phyloP scores from a whole-genome alignment of 2,329 filamentous ascomycete species.

The Sporothrix protearum region DNA sequence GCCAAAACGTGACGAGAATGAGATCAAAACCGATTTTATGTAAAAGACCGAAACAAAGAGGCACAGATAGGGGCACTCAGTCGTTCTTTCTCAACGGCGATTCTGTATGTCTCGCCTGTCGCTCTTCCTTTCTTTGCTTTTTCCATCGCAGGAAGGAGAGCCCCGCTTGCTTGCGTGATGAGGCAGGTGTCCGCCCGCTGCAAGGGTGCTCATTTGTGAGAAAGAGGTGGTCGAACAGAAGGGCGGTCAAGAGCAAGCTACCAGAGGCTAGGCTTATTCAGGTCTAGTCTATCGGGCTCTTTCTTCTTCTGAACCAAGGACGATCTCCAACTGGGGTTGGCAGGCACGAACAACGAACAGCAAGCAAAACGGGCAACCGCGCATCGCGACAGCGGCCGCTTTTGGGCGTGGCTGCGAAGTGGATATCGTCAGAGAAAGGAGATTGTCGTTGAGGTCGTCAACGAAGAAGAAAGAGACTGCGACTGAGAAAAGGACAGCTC shows the following conservation, averaged over 20 bases:
- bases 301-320: slow-evolving; percentile 19
- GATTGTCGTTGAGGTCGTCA: neutral
- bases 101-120: slow-evolving; percentile 8
- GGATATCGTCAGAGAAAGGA: neutral
- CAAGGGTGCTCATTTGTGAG: slow-evolving; percentile 8
- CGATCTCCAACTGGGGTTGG: slow-evolving; percentile 9
- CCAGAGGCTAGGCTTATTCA: neutral
- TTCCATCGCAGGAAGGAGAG: slow-evolving; percentile 12
- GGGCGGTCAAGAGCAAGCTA: slow-evolving; percentile 22
- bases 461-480: neutral
- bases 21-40: too few species aligned
- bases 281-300: slow-evolving; percentile 19
- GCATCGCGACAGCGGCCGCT: slow-evolving; percentile 15
- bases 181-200: slow-evolving; percentile 15
- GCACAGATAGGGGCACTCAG: neutral
- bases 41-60: neutral
- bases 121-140: neutral
- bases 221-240: slow-evolving; percentile 18
- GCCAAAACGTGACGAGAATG: neutral
- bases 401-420: neutral
- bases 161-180: slow-evolving; percentile 21
- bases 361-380: slow-evolving; percentile 4
- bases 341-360: slow-evolving; percentile 13
- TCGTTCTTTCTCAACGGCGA: neutral
- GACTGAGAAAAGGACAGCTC: neutral